Percentiles rank a stretch among this genome's conserved stretches.
Evolutionary conservation across 1,284 basidiomycete genomes (phyloP).

Genomic region (Pholiota adiposa): DNA sequence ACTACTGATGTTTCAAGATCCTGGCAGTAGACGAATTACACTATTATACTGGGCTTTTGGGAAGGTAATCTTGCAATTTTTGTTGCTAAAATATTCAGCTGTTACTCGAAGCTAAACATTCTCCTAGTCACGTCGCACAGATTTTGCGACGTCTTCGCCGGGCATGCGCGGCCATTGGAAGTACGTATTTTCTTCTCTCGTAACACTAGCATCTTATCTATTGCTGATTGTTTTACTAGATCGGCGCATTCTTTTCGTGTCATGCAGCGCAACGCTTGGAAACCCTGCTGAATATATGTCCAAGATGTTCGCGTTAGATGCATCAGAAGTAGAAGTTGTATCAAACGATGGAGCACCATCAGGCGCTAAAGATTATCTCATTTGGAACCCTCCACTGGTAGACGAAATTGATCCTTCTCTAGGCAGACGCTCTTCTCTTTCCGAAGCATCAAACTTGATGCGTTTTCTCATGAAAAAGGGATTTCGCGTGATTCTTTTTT

Average conservation of each 20-base stretch:
- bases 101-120: background rate
- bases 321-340: conserved; percentile 68
- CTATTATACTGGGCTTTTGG: conserved; percentile 75
- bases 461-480: conserved; percentile 83
- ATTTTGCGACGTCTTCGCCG: conserved; percentile 79
- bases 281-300: conserved; percentile 82
- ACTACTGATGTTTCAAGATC: conserved; percentile 39
- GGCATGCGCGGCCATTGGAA: conserved; percentile 85
- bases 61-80: conserved; percentile 54
- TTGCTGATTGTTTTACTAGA: conserved; percentile 46
- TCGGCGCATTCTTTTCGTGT: conserved; percentile 68
- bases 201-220: background rate
- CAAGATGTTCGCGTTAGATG: conserved; percentile 72
- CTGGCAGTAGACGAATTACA: conserved; percentile 88
- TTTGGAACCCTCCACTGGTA: conserved; percentile 78
- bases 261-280: conserved; percentile 88
- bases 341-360: conserved; percentile 86
- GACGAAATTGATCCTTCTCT: conserved; percentile 62
- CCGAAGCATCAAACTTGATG: conserved; percentile 79
- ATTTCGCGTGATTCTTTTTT: conserved; percentile 85
- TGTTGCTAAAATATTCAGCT: background rate
- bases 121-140: conserved; percentile 75
- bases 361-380: conserved; percentile 77
- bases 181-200: conserved; percentile 47
- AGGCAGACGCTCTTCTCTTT: conserved; percentile 66